Conservation (phyloP, 1,139 yeast genomes). For the Hyphopichia pseudoburtonii region DNA sequence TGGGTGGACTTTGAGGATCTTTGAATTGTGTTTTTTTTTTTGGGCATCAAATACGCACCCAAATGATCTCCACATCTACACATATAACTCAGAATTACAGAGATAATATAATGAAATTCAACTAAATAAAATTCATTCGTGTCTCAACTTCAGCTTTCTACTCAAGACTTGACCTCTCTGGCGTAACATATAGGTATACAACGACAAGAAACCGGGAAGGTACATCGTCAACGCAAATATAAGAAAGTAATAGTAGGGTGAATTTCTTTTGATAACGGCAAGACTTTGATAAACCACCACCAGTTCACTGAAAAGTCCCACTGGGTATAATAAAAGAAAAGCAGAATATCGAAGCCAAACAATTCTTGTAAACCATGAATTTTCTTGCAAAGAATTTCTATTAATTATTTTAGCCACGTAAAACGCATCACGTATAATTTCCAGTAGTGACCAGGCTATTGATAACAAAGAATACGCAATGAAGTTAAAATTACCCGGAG, state of each 20-base stretch:
- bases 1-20: too few relatives aligned
- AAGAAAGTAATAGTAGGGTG: slow-evolving; percentile 22
- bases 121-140: too few relatives aligned
- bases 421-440: slow-evolving; percentile 32
- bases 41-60: too few relatives aligned
- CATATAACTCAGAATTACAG: too few relatives aligned
- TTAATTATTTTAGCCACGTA: slow-evolving; percentile 20
- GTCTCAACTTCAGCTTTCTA: slow-evolving; percentile 2
- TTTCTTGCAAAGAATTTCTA: too few relatives aligned
- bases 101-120: too few relatives aligned
- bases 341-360: slow-evolving; percentile 35
- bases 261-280: slow-evolving; percentile 9
- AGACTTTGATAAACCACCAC: slow-evolving; percentile 29
- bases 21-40: too few relatives aligned
- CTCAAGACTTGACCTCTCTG: slow-evolving; percentile 26
- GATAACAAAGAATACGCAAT: slow-evolving; percentile 24
- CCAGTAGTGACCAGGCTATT: slow-evolving; percentile 37
- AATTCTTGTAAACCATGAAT: too few relatives aligned
- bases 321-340: slow-evolving; percentile 34
- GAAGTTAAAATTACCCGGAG: slow-evolving; percentile 31
- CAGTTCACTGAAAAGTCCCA: slow-evolving; percentile 33
- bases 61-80: too few relatives aligned
- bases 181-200: slow-evolving; percentile 34
- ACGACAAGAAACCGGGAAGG: slow-evolving; percentile 32
- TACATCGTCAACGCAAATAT: slow-evolving; percentile 28